phyloP scores from a whole-genome alignment of 2,329 filamentous ascomycete species.

The Fusarium palustre region DNA sequence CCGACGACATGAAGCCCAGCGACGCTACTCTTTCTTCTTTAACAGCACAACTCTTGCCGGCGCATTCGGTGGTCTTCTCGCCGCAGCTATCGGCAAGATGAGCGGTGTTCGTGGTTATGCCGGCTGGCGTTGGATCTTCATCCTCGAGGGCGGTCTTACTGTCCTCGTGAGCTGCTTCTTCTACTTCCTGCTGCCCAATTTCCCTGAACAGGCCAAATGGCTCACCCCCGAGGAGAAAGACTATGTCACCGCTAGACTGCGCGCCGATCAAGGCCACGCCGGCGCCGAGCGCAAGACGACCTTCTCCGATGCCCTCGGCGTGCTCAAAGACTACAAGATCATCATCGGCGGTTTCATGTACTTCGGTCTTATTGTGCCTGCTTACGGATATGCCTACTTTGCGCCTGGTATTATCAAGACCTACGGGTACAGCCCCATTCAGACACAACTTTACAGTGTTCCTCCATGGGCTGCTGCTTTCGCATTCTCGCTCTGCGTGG shows the following conservation, averaged over 20 bases:
- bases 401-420: conserved; percentile 76
- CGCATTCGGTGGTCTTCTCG: conserved; percentile 87
- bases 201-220: conserved; percentile 81
- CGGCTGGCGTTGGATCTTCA: conserved; percentile 87
- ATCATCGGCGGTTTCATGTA: conserved; percentile 84
- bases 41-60: conserved; percentile 81
- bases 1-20: conserved; percentile 85
- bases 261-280: conserved; percentile 75
- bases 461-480: conserved; percentile 77
- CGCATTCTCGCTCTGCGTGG: conserved; percentile 80
- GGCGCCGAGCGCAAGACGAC: conserved; percentile 72
- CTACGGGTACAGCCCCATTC: conserved; percentile 70
- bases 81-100: conserved; percentile 91
- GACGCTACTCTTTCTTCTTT: conserved; percentile 95
- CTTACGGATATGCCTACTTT: conserved; percentile 84
- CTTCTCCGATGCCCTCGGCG: conserved; percentile 66
- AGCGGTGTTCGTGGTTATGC: conserved; percentile 73
- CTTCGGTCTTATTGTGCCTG: conserved; percentile 81
- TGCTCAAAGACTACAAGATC: conserved; percentile 80
- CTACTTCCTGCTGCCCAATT: conserved; percentile 78
- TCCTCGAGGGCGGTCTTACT: conserved; percentile 78
- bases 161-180: conserved; percentile 70
- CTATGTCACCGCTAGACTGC: conserved; percentile 74
- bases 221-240: conserved; percentile 74
- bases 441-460: conserved; percentile 69